Base-by-base conservation (phyloP, 1,139 yeast genomes). In the Kurtzmaniella quercitrusa region DNA sequence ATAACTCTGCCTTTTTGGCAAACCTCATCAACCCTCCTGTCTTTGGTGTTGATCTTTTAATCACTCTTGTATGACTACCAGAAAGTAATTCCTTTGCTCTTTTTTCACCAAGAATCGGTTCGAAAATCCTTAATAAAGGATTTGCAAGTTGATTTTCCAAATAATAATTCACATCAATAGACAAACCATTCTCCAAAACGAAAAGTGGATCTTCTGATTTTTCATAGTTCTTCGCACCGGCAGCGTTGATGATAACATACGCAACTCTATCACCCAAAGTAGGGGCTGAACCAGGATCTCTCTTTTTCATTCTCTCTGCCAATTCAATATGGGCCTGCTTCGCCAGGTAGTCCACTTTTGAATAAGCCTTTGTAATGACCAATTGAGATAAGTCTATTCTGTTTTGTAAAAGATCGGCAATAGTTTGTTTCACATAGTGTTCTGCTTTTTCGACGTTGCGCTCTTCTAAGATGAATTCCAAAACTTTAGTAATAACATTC, bases 211-310 rank as follows among this genome's bases (percentile, higher is more conserved):
- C 98, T 62, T 94, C 99, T 0, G 97, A 90, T 65, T 94, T 90
- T 53, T 91, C 96, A 62, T 91, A 94, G 53, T 91, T 85, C 60
- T 90, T 91, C 46, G 85, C 90, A 50, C 93, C 86, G 11, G 81
- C 77, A 0, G 94, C 85, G 41, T 88, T 88, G 53, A 87, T 84
- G 48, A 94, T 91, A 34, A 94, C 98, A 62, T 93, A 94, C 2
- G 98, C 98, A 37, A 94, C 98, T 68, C 99, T 88, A 61, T 94
- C 99, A 44, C 99, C 99, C 43, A 93, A 76, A 5, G 91, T 82
- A 3, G 98, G 98, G 0, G 98, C 98, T 5, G 95, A 85, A 25
- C 99, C 96, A 0, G 96, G 93, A 59, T 94, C 98, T 70, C 99
- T 85, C 61, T 90, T 90, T 45, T 82, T 79, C 97, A 94, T 94